Evolutionary conservation across 495 filamentous ascomycete species (phyloP).

Genomic region (Talaromyces borbonicus): DNA sequence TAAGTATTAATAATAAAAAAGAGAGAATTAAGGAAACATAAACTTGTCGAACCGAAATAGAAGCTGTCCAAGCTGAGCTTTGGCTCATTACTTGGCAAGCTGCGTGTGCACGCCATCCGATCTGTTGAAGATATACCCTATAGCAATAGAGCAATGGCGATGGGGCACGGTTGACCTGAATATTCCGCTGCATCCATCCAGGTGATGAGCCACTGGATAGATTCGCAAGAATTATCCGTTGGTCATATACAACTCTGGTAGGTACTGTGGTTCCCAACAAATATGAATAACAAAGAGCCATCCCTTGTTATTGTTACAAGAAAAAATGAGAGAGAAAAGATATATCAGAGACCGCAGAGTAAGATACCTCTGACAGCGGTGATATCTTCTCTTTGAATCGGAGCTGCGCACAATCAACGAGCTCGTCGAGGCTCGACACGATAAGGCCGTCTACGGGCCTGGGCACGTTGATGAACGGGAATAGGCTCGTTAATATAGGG

Average conservation of each 20-base stretch:
- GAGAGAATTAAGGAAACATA: no score
- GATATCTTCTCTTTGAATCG: no score
- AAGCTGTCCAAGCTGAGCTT: neutral
- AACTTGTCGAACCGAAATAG: conserved; percentile 1
- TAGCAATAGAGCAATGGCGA: neutral
- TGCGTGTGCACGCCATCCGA: neutral
- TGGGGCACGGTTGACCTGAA: neutral
- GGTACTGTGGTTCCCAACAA: conserved; percentile 3
- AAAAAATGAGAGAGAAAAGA: conserved; percentile 1
- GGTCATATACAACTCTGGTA: neutral
- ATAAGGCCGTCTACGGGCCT: conserved; percentile 19
- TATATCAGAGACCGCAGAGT: neutral
- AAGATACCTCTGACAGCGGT: no score
- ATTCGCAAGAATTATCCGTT: neutral
- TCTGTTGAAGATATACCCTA: conserved; percentile 1
- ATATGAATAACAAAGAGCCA: neutral
- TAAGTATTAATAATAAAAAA: no score
- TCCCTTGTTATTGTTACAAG: conserved; percentile 3
- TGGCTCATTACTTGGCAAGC: neutral
- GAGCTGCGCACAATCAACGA: conserved; percentile 15
- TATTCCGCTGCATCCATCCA: neutral
- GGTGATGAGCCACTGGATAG: neutral
- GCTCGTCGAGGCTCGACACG: conserved; percentile 22
- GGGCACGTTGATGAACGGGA: conserved; percentile 23
- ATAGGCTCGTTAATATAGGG: conserved; percentile 44